phyloP scores from a whole-genome alignment of 805 yeast genomes.

The Candida takata region DNA sequence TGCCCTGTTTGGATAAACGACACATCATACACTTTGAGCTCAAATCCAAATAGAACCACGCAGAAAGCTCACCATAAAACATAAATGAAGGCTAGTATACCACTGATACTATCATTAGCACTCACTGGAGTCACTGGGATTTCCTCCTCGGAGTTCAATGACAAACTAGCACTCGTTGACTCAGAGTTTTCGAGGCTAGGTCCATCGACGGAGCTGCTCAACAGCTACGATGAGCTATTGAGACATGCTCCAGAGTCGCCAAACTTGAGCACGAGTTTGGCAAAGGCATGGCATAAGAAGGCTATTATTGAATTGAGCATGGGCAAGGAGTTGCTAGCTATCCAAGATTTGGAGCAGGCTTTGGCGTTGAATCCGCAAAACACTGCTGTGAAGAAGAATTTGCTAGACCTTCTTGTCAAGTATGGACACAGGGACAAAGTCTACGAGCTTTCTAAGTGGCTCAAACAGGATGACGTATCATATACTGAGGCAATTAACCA shows the following conservation, averaged over 20 bases:
- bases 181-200: conserved; percentile 12
- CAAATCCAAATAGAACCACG: too few species aligned
- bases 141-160: conserved; percentile 7
- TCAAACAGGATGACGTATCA: conserved; percentile 9
- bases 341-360: conserved; percentile 44
- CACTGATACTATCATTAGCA: background rate
- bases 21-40: too few species aligned
- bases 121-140: background rate
- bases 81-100: background rate
- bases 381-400: conserved; percentile 42
- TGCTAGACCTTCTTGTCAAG: conserved; percentile 42
- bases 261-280: conserved; percentile 17
- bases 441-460: conserved; percentile 3
- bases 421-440: conserved; percentile 43
- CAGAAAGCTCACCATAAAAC: too few species aligned
- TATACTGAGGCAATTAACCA: conserved; percentile 11
- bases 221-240: conserved; percentile 15
- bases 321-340: conserved; percentile 47
- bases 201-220: conserved; percentile 17
- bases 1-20: too few species aligned
- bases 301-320: conserved; percentile 56
- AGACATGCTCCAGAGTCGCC: conserved; percentile 4
- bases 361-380: conserved; percentile 33
- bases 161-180: conserved; percentile 14
- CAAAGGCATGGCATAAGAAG: conserved; percentile 48